phyloP scores from a whole-genome alignment of 73 alveolate genomes.

The Paramecium sonneborni region DNA sequence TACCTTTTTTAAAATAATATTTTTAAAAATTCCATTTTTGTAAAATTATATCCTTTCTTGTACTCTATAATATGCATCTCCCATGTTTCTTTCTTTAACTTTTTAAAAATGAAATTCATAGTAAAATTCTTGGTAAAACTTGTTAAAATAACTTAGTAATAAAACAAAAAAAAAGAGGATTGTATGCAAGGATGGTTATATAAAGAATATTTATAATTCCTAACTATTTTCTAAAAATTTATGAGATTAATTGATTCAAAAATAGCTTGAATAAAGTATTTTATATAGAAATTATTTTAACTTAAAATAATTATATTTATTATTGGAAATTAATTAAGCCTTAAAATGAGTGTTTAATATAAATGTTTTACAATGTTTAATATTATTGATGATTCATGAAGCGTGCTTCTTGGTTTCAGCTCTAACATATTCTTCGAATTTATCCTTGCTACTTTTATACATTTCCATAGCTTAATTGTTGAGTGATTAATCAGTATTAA shows the following conservation, averaged over 20 bases:
- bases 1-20: neutral
- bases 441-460: conserved; percentile 54
- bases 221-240: neutral
- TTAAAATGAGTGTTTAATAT: neutral
- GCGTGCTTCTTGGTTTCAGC: conserved; percentile 28
- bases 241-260: neutral
- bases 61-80: conserved; percentile 8
- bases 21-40: neutral
- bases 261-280: neutral
- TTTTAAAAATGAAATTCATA: no score
- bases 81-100: conserved; percentile 41
- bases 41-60: neutral
- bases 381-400: neutral
- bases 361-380: neutral
- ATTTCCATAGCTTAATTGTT: conserved; percentile 69
- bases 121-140: neutral
- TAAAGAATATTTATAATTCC: neutral
- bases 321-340: neutral
- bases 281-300: neutral
- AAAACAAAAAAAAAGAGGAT: no score
- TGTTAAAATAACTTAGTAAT: no score
- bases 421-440: conserved; percentile 56
- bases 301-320: neutral
- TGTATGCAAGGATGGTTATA: no score
- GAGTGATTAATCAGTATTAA: conserved; percentile 67